phyloP scores from a whole-genome alignment of 1,284 basidiomycete genomes.

The Trichosporon inkin region DNA sequence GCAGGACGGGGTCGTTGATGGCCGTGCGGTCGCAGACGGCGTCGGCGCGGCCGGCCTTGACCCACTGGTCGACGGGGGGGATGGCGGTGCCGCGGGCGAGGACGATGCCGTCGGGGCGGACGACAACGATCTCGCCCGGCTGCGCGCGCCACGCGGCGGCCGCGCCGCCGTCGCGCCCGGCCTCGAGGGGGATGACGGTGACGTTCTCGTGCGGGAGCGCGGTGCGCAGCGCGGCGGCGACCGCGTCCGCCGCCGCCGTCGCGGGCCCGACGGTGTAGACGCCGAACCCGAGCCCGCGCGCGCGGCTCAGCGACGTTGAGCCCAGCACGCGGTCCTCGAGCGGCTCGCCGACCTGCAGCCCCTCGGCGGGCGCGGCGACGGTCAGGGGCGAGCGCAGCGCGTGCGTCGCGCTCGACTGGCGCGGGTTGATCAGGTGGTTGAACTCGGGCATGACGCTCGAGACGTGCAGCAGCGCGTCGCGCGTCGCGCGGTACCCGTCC shows the following conservation, averaged over 20 bases:
- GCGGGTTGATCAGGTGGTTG: constrained; percentile 25
- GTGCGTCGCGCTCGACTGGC: constrained; percentile 22
- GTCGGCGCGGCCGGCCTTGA: constrained; percentile 9
- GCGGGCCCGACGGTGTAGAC: constrained; percentile 13
- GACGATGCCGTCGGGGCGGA: constrained; percentile 22
- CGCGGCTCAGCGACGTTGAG: constrained; percentile 9
- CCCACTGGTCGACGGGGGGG: not conserved
- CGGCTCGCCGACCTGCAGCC: constrained; percentile 17
- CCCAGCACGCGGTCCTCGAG: constrained; percentile 22
- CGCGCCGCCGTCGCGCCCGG: constrained; percentile 13
- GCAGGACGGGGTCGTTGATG: constrained; percentile 15
- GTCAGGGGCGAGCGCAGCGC: constrained; percentile 21
- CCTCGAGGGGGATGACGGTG: constrained; percentile 9
- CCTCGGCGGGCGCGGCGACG: not conserved
- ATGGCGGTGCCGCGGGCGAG: constrained; percentile 15
- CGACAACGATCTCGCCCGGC: constrained; percentile 17
- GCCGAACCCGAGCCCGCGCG: constrained; percentile 20
- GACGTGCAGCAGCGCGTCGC: constrained; percentile 22
- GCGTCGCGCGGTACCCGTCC: constrained; percentile 21
- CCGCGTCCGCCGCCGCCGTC: not conserved
- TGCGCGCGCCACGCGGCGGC: constrained; percentile 11
- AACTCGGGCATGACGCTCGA: constrained; percentile 19
- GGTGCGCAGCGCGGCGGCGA: constrained; percentile 5
- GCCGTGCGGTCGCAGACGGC: not conserved
- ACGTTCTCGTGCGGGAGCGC: constrained; percentile 18